Conservation (phyloP, 2,329 filamentous ascomycete species). For the Paracoccidioides lutzii region DNA sequence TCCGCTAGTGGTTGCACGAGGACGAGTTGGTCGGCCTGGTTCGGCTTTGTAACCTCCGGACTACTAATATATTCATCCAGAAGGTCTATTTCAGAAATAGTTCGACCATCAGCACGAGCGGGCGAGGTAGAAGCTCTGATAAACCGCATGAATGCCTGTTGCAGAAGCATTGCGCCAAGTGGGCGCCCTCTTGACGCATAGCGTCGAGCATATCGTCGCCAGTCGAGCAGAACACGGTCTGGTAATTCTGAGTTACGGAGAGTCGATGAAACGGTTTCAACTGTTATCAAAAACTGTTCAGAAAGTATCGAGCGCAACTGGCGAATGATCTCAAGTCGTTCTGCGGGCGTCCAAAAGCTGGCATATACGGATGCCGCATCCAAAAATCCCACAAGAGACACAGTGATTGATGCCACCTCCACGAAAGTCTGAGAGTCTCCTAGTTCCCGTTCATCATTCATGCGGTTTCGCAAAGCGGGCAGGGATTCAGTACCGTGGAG, state of each 20-base stretch:
- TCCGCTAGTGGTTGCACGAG: slow-evolving; percentile 49
- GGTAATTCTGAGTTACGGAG: slow-evolving; percentile 65
- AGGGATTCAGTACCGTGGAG: slow-evolving; percentile 45
- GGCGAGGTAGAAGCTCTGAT: slow-evolving; percentile 67
- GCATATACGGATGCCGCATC: slow-evolving; percentile 66
- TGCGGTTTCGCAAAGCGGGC: slow-evolving; percentile 44
- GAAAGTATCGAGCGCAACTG: slow-evolving; percentile 62
- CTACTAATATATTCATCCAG: slow-evolving; percentile 60
- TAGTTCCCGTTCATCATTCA: slow-evolving; percentile 36
- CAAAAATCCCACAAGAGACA: slow-evolving; percentile 83
- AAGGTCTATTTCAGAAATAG: slow-evolving; percentile 50
- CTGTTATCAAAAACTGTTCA: slow-evolving; percentile 68
- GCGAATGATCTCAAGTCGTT: slow-evolving; percentile 60
- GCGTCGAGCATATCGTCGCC: slow-evolving; percentile 73
- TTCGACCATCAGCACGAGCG: slow-evolving; percentile 50
- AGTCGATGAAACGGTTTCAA: slow-evolving; percentile 82
- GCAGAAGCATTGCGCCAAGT: slow-evolving; percentile 79
- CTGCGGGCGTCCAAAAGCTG: slow-evolving; percentile 65
- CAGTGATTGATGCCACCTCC: slow-evolving; percentile 59
- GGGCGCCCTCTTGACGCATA: slow-evolving; percentile 71
- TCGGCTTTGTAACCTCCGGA: slow-evolving; percentile 34
- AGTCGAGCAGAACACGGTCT: slow-evolving; percentile 59
- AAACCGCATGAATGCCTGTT: slow-evolving; percentile 77
- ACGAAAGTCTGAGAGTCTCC: slow-evolving; percentile 45
- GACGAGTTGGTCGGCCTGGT: slow-evolving; percentile 15